Conservation (phyloP, 23 red algal genomes). For the Gracilariopsis chorda region DNA sequence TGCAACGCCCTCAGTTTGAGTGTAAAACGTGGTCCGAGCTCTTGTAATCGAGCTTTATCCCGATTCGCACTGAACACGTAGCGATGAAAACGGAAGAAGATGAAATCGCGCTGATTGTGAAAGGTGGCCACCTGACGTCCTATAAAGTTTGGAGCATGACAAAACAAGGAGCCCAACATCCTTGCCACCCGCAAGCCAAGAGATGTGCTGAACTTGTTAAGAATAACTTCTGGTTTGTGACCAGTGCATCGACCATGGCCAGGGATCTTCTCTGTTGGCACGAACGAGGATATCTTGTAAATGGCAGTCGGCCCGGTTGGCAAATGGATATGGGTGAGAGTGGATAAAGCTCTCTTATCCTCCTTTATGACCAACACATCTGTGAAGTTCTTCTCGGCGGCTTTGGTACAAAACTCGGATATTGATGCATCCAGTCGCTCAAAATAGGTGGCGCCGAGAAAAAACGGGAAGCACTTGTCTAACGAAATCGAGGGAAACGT, state of each 20-base stretch:
- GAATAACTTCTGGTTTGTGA: slow-evolving; percentile 75
- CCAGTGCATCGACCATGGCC: slow-evolving; percentile 61
- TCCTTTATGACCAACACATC: slow-evolving; percentile 78
- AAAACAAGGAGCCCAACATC: slow-evolving; percentile 87
- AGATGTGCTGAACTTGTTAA: slow-evolving; percentile 84
- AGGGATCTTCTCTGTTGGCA: slow-evolving; percentile 40
- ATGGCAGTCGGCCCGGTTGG: slow-evolving; percentile 71
- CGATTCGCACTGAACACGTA: slow-evolving; percentile 69
- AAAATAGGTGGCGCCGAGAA: slow-evolving; percentile 67
- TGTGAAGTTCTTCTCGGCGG: slow-evolving; percentile 41
- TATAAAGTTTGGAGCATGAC: slow-evolving; percentile 52
- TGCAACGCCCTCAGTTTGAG: slow-evolving; percentile 72
- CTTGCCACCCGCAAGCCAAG: slow-evolving; percentile 73
- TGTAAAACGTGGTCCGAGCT: slow-evolving; percentile 96
- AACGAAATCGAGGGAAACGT: slow-evolving; percentile 72
- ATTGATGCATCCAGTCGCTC: slow-evolving; percentile 50
- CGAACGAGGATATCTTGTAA: slow-evolving; percentile 74
- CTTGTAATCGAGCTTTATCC: slow-evolving; percentile 73
- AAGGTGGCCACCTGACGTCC: slow-evolving; percentile 88
- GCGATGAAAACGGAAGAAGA: slow-evolving; percentile 97
- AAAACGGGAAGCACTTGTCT: slow-evolving; percentile 61
- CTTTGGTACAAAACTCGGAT: slow-evolving; percentile 7
- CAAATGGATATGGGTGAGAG: slow-evolving; percentile 74
- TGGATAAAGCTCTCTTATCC: slow-evolving; percentile 21
- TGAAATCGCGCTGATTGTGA: slow-evolving; percentile 95